Base-by-base conservation (phyloP, 164 flowering plant genomes). In the Saururus chinensis region DNA sequence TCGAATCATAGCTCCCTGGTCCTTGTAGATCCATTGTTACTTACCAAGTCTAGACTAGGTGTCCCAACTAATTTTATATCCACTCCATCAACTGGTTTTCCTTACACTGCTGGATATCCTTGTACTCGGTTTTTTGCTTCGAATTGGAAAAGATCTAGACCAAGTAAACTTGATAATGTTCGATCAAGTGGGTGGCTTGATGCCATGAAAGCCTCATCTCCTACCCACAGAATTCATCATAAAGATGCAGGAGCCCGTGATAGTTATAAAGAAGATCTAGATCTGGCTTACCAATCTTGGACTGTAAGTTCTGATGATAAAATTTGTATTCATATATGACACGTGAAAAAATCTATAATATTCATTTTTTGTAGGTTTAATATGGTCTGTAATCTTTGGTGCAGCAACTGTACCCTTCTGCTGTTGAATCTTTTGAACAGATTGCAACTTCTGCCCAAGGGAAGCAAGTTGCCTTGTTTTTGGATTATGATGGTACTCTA, bases 401-500 rank as follows among this genome's bases (percentile, higher is more conserved):
- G 19, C 72, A 89, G 95, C 49, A 67, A 40, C 70, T 52, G 14
- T 88, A 84, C 68, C 98, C 96, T 0, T 89, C 98, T 10, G 98
- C 98, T 14, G 60, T 92, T 55, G 72, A 41, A 52, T 81, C 72
- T 81, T 86, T 89, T 26, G 88, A 87, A 25, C 65, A 87, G 24
- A 87, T 92, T 19, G 73, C 63, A 14, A 64, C 55, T 17, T 85
- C 84, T 20, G 77, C 89, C 0, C 72, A 76, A 20, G 95, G 96
- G 52, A 92, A 89, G 64, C 75, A 84, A 59, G 77, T 92, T 1
- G 92, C 84, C 7, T 70, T 92, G 82, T 92, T 92, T 64, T 71
- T 92, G 12, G 98, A 92, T 52, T 92, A 92, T 25, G 98, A 92
- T 53, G 98, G 98, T 1, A 92, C 98, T 7, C 81, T 92, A 1